These are phyloP conservation scores for Macrophomina tecta DNA, from an alignment of 2,329 filamentous ascomycete species.

Conservation along the genomic window DNA sequence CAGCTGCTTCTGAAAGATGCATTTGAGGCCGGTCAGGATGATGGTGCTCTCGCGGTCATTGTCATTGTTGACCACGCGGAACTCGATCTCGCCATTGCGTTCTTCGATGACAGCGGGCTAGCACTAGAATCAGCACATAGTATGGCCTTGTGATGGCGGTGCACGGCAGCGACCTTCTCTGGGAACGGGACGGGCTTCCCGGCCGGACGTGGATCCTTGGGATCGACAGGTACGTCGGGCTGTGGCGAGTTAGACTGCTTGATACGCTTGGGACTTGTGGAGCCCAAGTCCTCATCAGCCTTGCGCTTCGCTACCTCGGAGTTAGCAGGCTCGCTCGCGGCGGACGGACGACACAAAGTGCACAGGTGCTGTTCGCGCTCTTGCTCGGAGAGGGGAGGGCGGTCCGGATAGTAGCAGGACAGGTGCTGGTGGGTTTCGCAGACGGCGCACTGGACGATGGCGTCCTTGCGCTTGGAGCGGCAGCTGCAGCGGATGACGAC, in stretches of 20 bases:
- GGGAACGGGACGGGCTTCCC: slow-evolving; percentile 81
- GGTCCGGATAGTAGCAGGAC: slow-evolving; percentile 12
- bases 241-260: slow-evolving; percentile 36
- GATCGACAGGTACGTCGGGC: slow-evolving; percentile 45
- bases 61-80: slow-evolving; percentile 97
- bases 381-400: neutral
- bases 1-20: slow-evolving; percentile 97
- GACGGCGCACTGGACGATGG: slow-evolving; percentile 7
- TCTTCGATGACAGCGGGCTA: slow-evolving; percentile 92
- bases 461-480: slow-evolving; percentile 23
- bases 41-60: slow-evolving; percentile 85
- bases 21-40: slow-evolving; percentile 93
- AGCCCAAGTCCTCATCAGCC: slow-evolving; percentile 70
- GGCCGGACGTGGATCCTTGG: slow-evolving; percentile 47
- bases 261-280: slow-evolving; percentile 65
- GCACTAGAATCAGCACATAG: slow-evolving; percentile 34
- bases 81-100: slow-evolving; percentile 91
- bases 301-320: slow-evolving; percentile 68
- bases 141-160: neutral
- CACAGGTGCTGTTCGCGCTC: slow-evolving; percentile 1
- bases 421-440: slow-evolving; percentile 15
- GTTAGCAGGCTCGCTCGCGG: slow-evolving; percentile 6
- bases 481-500: slow-evolving; percentile 31
- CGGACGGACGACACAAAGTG: neutral
- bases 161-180: slow-evolving; percentile 68